Percentiles rank a stretch among this genome's conserved stretches.
Evolutionary conservation across 768 basidiomycete genomes (phyloP).

Genomic region (Daedaleopsis nitida): DNA sequence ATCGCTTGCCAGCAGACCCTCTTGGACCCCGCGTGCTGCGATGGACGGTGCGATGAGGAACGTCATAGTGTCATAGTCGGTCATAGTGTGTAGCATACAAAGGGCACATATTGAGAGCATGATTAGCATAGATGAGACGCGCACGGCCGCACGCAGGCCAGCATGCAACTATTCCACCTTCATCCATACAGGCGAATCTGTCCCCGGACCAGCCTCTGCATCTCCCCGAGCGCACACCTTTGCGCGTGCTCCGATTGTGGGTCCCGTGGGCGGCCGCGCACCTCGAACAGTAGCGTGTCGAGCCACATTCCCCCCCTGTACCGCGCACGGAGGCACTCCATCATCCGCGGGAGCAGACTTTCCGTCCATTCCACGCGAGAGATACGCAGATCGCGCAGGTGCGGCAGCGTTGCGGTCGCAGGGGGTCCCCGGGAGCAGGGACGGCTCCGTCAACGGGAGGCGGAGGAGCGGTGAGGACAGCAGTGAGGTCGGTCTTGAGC

Average conservation of each 20-base stretch:
- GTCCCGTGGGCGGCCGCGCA: neutral
- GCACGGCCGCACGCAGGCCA: too few species aligned
- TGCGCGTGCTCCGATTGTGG: neutral
- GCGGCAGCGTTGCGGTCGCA: neutral
- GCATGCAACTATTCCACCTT: too few species aligned
- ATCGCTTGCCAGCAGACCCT: too few species aligned
- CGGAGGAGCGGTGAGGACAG: neutral
- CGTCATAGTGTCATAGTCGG: too few species aligned
- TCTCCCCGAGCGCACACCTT: neutral
- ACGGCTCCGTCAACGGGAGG: neutral
- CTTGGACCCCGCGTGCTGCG: too few species aligned
- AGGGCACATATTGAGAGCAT: too few species aligned
- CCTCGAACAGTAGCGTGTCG: neutral
- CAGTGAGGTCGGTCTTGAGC: neutral
- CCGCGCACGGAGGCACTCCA: neutral
- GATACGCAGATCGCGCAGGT: neutral
- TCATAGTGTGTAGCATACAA: too few species aligned
- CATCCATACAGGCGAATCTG: neutral
- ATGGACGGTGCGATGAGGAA: too few species aligned
- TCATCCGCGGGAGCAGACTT: neutral
- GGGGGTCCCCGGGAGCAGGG: neutral
- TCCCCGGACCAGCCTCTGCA: neutral
- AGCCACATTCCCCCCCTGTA: neutral
- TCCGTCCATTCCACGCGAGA: neutral
- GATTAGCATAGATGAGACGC: too few species aligned